Evolutionary conservation across 306 rosid species (phyloP).

Genomic region (Fragaria nilgerrensis): DNA sequence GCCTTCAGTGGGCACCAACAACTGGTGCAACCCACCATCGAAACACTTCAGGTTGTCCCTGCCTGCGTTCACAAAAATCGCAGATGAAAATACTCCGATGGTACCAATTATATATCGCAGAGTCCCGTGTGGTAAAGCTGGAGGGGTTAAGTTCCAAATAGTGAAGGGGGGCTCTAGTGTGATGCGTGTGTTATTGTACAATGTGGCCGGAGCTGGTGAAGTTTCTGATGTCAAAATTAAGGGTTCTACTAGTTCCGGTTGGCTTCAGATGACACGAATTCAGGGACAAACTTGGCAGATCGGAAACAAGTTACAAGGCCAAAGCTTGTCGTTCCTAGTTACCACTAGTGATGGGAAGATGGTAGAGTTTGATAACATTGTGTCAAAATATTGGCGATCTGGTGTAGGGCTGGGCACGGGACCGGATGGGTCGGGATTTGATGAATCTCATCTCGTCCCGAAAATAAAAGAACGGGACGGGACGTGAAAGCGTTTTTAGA

Average conservation of each 20-base stretch:
- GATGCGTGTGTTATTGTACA: conserved; percentile 33
- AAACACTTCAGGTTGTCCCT: conserved; percentile 52
- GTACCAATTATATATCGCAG: conserved; percentile 47
- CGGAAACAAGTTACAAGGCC: conserved; percentile 29
- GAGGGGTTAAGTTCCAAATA: conserved; percentile 49
- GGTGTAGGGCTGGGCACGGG: conserved; percentile 6
- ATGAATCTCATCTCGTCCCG: too few species aligned
- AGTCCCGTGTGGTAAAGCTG: conserved; percentile 25
- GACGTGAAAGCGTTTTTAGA: too few species aligned
- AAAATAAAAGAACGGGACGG: too few species aligned
- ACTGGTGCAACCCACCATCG: conserved; percentile 77
- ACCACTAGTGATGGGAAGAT: conserved; percentile 41
- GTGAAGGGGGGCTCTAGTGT: conserved; percentile 47
- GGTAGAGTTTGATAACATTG: conserved; percentile 33
- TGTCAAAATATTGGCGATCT: conserved; percentile 44
- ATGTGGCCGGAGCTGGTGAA: conserved; percentile 59
- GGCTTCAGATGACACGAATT: conserved; percentile 45
- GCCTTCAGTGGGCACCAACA: conserved; percentile 46
- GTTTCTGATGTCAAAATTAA: conserved; percentile 36
- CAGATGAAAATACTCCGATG: conserved; percentile 38
- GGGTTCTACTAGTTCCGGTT: conserved; percentile 16
- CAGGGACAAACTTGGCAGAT: conserved; percentile 60
- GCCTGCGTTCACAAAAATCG: conserved; percentile 51
- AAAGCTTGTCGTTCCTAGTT: conserved; percentile 46
- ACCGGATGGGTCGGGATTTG: too few species aligned